Evolutionary conservation across 495 filamentous ascomycete species (phyloP).

Genomic region (Neurospora cerealis): DNA sequence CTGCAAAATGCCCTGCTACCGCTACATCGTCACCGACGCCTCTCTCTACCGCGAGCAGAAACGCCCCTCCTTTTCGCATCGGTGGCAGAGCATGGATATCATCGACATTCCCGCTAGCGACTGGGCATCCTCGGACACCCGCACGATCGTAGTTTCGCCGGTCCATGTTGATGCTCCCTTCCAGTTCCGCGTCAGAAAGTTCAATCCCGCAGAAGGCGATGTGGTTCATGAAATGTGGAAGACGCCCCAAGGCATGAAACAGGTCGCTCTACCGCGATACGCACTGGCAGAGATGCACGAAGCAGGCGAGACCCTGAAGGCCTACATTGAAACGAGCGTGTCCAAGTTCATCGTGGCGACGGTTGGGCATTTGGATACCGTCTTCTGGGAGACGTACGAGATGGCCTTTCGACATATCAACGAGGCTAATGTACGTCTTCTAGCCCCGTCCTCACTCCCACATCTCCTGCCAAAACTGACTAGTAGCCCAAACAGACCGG

Average conservation of each 20-base stretch:
- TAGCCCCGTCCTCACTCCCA: not conserved
- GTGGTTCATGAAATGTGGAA: constrained; percentile 15
- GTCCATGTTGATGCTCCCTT: constrained; percentile 10
- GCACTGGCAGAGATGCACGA: constrained; percentile 16
- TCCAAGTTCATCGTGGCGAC: constrained; percentile 7
- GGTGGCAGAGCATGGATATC: constrained; percentile 21
- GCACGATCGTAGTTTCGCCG: constrained; percentile 10
- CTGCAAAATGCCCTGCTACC: constrained; percentile 20
- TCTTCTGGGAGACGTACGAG: constrained; percentile 17
- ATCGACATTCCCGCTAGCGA: constrained; percentile 12
- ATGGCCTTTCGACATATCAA: constrained; percentile 11
- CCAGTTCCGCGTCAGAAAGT: constrained; percentile 12
- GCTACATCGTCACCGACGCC: constrained; percentile 19
- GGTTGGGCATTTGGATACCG: constrained; percentile 7
- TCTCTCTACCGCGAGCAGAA: constrained; percentile 18
- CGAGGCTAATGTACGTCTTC: constrained; percentile 4
- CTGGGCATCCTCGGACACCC: constrained; percentile 9
- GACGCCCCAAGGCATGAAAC: constrained; percentile 5
- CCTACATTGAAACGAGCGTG: constrained; percentile 13
- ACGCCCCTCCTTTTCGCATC: constrained; percentile 10
- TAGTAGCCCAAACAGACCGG: constrained; percentile 4
- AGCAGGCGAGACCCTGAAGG: constrained; percentile 11
- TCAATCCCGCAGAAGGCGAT: constrained; percentile 14
- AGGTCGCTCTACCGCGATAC: constrained; percentile 8
- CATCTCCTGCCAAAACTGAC: not conserved